Conservation (phyloP, 225 moss, liverwort and hornwort species). For the Physcomitrellopsis africana region DNA sequence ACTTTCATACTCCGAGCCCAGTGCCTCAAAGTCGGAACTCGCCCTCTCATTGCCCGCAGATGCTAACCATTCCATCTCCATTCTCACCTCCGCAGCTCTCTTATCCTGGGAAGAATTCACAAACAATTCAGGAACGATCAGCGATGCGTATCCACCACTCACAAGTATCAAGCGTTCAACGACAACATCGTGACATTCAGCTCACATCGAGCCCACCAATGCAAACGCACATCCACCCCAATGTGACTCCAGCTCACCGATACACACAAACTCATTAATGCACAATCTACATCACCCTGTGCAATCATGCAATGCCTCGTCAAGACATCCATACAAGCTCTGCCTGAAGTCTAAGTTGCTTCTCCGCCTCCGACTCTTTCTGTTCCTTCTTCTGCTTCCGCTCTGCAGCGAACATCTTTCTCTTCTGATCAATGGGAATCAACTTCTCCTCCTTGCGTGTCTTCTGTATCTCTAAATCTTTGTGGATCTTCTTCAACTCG, state of each 20-base stretch:
- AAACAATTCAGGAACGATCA: background rate
- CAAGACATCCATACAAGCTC: constrained; percentile 49
- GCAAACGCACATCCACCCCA: background rate
- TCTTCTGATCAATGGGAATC: constrained; percentile 63
- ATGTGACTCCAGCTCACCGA: background rate
- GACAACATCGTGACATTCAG: background rate
- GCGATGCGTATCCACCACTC: background rate
- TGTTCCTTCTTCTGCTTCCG: constrained; percentile 80
- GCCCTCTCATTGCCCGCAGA: constrained; percentile 59
- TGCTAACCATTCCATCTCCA: constrained; percentile 53
- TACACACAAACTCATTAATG: background rate
- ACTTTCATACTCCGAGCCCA: constrained; percentile 61
- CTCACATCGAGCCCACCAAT: no score
- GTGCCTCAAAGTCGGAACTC: constrained; percentile 64
- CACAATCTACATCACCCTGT: no score
- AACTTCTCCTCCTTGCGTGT: constrained; percentile 66
- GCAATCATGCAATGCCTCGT: background rate
- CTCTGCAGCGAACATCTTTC: constrained; percentile 71
- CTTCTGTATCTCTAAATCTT: constrained; percentile 66
- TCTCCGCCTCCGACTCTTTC: constrained; percentile 65
- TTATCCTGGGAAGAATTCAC: constrained; percentile 9
- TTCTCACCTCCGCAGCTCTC: constrained; percentile 46
- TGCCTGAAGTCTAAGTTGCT: constrained; percentile 60
- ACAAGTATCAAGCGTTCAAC: no score
- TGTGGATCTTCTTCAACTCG: constrained; percentile 67